Evolutionary conservation across 768 basidiomycete genomes (phyloP).

Genomic region (Serendipita sp.): DNA sequence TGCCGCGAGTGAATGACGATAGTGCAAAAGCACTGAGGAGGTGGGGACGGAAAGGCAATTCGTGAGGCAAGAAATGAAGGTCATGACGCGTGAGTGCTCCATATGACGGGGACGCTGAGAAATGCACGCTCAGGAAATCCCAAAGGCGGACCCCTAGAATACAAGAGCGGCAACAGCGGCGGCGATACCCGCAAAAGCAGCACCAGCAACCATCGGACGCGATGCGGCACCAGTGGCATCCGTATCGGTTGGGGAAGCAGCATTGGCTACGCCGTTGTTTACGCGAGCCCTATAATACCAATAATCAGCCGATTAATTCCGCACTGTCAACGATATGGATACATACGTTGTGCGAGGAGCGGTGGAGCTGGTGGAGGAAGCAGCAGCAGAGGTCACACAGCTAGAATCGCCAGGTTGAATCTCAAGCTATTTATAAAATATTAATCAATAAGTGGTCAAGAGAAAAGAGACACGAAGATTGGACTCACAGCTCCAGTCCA

Average conservation of each 20-base stretch:
- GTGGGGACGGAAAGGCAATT: no score
- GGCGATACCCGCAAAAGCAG: not conserved
- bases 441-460: not conserved
- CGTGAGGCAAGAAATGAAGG: no score
- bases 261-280: not conserved
- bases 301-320: not conserved
- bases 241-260: not conserved
- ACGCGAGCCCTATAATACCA: not conserved
- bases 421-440: not conserved
- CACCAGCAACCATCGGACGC: not conserved
- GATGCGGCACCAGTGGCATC: not conserved
- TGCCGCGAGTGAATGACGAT: no score
- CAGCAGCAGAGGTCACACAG: not conserved
- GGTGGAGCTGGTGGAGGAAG: not conserved
- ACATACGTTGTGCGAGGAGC: not conserved
- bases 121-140: no score
- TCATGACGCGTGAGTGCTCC: no score
- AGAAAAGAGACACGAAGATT: not conserved
- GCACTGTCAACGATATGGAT: not conserved
- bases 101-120: no score
- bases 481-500: conserved; percentile 49
- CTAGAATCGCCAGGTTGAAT: not conserved
- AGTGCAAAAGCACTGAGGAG: no score
- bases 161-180: not conserved
- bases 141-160: not conserved